phyloP scores from a whole-genome alignment of 2,329 filamentous ascomycete genomes.

The Pochonia chlamydosporia region DNA sequence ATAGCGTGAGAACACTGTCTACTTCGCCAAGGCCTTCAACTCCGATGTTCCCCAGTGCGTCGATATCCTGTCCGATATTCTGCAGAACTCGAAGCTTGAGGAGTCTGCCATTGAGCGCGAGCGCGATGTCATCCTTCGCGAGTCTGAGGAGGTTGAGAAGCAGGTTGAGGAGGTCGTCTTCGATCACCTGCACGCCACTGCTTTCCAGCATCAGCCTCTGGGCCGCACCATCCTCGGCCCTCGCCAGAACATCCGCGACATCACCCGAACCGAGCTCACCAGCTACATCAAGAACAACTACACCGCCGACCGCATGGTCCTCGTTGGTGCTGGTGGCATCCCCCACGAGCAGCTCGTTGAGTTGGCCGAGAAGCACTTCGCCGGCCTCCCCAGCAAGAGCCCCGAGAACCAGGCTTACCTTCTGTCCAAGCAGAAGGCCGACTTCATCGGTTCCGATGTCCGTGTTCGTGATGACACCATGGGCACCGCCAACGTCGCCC shows the following conservation, averaged over 20 bases:
- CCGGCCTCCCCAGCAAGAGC: conserved; percentile 67
- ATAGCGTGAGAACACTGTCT: conserved; percentile 97
- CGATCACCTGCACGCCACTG: conserved; percentile 96
- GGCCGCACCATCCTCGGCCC: conserved; percentile 97
- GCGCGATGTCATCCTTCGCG: conserved; percentile 95
- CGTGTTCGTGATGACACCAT: conserved; percentile 94
- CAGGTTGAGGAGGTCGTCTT: conserved; percentile 99
- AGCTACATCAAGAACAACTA: conserved; percentile 99
- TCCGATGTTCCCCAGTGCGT: conserved; percentile 92
- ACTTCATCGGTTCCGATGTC: conserved; percentile 95
- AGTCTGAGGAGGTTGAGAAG: conserved; percentile 99
- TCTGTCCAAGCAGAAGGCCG: conserved; percentile 79
- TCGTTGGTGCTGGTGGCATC: conserved; percentile 90
- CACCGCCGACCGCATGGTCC: conserved; percentile 98
- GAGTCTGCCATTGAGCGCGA: conserved; percentile 88
- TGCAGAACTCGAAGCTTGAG: conserved; percentile 99
- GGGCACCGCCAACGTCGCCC: conserved; percentile 93
- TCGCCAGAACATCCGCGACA: conserved; percentile 96
- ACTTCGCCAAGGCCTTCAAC: conserved; percentile 99
- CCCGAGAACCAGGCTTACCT: conserved; percentile 69
- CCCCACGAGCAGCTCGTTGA: conserved; percentile 92
- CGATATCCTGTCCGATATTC: conserved; percentile 97
- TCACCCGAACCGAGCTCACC: conserved; percentile 81
- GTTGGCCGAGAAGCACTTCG: conserved; percentile 94
- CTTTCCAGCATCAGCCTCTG: conserved; percentile 92